A percentile compares a stretch with the other conserved stretches of the same genome.
phyloP scores from a whole-genome alignment of 1,284 basidiomycete genomes.

The Tilletia caries region DNA sequence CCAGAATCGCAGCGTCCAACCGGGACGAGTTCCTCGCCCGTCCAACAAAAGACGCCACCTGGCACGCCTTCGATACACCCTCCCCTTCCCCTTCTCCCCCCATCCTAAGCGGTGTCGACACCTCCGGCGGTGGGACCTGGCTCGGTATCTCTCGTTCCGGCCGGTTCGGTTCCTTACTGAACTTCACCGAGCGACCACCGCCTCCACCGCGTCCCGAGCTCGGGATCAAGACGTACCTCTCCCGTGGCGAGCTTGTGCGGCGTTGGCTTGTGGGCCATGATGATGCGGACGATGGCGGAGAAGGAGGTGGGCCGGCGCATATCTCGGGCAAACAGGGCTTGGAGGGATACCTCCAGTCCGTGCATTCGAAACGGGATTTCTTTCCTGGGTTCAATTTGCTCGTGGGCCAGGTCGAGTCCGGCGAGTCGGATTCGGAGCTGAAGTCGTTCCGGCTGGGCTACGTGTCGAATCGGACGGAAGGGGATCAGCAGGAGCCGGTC shows the following conservation, averaged over 20 bases:
- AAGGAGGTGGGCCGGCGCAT: neutral
- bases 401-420: constrained; percentile 28
- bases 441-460: constrained; percentile 8
- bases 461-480: constrained; percentile 6
- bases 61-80: constrained; percentile 29
- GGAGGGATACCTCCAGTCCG: constrained; percentile 17
- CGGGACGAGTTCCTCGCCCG: constrained; percentile 41
- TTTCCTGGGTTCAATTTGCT: constrained; percentile 43
- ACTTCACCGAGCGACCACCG: constrained; percentile 33
- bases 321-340: neutral
- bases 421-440: constrained; percentile 12
- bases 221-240: constrained; percentile 25
- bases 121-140: constrained; percentile 43
- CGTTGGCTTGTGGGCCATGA: constrained; percentile 25
- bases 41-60: constrained; percentile 28
- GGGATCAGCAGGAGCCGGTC: neutral
- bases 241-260: constrained; percentile 29
- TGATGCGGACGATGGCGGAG: too few relatives aligned
- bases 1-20: constrained; percentile 34
- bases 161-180: constrained; percentile 35
- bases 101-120: constrained; percentile 31
- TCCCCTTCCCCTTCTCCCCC: neutral
- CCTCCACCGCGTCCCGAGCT: constrained; percentile 20
- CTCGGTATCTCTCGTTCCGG: constrained; percentile 34
- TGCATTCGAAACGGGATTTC: constrained; percentile 17